Evolutionary conservation across 179 eudicot genomes (phyloP).

Genomic region (Gypsophila paniculata): DNA sequence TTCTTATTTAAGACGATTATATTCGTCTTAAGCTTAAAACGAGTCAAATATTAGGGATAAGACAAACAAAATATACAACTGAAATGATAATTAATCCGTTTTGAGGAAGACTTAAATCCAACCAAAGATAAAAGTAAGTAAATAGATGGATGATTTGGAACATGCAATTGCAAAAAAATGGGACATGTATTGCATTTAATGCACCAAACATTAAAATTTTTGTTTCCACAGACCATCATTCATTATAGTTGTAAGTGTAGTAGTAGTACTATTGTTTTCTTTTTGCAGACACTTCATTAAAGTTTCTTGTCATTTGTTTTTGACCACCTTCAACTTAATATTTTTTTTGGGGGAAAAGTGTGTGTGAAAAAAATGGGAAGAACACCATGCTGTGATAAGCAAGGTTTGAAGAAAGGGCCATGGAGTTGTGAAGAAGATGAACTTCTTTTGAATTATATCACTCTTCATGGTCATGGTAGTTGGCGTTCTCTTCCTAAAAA

Average conservation of each 20-base stretch:
- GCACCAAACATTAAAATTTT: constrained; percentile 1
- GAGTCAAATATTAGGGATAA: too few species aligned
- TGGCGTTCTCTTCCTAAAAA: constrained; percentile 47
- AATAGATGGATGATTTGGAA: too few species aligned
- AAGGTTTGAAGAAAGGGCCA: constrained; percentile 46
- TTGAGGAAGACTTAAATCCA: too few species aligned
- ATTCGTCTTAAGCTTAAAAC: too few species aligned
- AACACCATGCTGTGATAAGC: constrained; percentile 35
- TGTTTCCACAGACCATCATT: neutral
- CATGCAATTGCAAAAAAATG: neutral
- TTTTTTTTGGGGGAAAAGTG: too few species aligned
- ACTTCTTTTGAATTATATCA: constrained; percentile 33
- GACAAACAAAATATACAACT: too few species aligned
- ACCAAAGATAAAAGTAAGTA: too few species aligned
- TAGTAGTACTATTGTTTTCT: constrained; percentile 3
- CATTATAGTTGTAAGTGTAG: neutral
- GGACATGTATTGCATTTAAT: constrained; percentile 5
- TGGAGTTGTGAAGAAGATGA: constrained; percentile 50
- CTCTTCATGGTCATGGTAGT: constrained; percentile 33
- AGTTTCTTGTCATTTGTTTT: constrained; percentile 1
- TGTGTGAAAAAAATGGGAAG: constrained; percentile 28
- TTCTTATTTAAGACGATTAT: too few species aligned
- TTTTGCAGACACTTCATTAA: constrained; percentile 22
- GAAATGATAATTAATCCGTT: too few species aligned
- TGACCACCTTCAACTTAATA: neutral